phyloP scores from a whole-genome alignment of 345 rosid genomes.

The Xanthoceras sorbifolium region DNA sequence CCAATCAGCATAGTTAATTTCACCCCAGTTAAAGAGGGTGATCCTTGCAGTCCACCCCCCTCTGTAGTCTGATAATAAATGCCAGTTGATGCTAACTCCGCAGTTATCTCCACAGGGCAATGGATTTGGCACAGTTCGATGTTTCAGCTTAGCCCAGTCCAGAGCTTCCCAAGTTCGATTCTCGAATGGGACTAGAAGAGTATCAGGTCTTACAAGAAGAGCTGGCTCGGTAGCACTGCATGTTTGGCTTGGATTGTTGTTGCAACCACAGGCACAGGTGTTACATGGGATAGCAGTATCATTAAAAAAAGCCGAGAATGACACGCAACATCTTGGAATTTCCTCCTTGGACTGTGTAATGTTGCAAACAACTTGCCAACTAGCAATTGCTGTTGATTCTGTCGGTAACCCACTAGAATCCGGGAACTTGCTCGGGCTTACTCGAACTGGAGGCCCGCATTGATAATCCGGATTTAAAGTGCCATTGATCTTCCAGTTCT shows the following conservation, averaged over 20 bases:
- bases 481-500: conserved; percentile 78
- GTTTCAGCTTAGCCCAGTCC: conserved; percentile 71
- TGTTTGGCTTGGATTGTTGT: conserved; percentile 46
- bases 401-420: conserved; percentile 68
- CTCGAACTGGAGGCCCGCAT: conserved; percentile 80
- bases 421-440: conserved; percentile 68
- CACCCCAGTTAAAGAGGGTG: conserved; percentile 90
- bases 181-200: conserved; percentile 83
- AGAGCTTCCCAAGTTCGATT: conserved; percentile 57
- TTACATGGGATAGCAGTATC: conserved; percentile 80
- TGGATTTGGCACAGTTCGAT: conserved; percentile 53
- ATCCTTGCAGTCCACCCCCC: conserved; percentile 84
- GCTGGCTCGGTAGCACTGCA: conserved; percentile 74
- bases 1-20: conserved; percentile 74
- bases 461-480: conserved; percentile 74
- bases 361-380: conserved; percentile 97
- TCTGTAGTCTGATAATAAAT: conserved; percentile 61
- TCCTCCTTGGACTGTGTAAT: conserved; percentile 64
- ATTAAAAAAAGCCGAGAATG: conserved; percentile 86
- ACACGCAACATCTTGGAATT: conserved; percentile 74
- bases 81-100: conserved; percentile 93
- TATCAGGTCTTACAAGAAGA: conserved; percentile 64
- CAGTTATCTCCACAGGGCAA: conserved; percentile 86
- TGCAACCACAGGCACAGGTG: conserved; percentile 89
- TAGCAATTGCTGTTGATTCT: conserved; percentile 62